These are phyloP conservation scores for Clavaria fumosa DNA, from an alignment of 768 basidiomycete genomes.

Conservation along the genomic window DNA sequence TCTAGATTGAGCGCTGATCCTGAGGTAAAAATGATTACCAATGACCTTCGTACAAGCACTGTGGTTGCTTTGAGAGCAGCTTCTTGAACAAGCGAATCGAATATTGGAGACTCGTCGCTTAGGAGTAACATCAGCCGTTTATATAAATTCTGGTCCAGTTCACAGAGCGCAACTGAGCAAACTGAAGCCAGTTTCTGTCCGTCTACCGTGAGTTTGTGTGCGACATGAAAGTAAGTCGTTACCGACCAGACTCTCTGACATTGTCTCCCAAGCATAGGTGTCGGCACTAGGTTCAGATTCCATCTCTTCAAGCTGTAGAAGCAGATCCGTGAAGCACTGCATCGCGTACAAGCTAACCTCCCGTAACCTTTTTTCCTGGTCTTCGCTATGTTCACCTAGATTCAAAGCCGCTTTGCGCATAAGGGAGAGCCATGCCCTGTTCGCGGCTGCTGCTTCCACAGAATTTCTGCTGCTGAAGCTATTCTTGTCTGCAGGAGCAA, in stretches of 20 bases:
- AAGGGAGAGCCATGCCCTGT: constrained; percentile 62
- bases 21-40: constrained; percentile 7
- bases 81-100: constrained; percentile 76
- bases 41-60: constrained; percentile 71
- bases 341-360: constrained; percentile 42
- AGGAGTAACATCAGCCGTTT: constrained; percentile 56
- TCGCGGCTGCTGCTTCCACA: constrained; percentile 69
- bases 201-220: too few species aligned
- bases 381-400: constrained; percentile 24
- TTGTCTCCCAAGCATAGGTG: constrained; percentile 86
- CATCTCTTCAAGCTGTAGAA: constrained; percentile 70
- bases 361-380: constrained; percentile 9
- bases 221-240: constrained; percentile 1
- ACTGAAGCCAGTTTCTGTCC: constrained; percentile 71
- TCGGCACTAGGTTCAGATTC: constrained; percentile 65
- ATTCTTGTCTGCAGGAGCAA: constrained; percentile 22
- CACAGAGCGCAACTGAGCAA: constrained; percentile 56
- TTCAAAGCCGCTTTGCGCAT: constrained; percentile 37
- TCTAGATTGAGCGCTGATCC: too few species aligned
- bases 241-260: constrained; percentile 76
- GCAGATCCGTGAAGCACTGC: constrained; percentile 64
- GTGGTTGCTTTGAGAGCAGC: constrained; percentile 78
- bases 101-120: constrained; percentile 67
- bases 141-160: constrained; percentile 56
- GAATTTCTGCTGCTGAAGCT: constrained; percentile 15